phyloP scores from a whole-genome alignment of 2,329 filamentous ascomycete species.

The Aspergillus sp. region DNA sequence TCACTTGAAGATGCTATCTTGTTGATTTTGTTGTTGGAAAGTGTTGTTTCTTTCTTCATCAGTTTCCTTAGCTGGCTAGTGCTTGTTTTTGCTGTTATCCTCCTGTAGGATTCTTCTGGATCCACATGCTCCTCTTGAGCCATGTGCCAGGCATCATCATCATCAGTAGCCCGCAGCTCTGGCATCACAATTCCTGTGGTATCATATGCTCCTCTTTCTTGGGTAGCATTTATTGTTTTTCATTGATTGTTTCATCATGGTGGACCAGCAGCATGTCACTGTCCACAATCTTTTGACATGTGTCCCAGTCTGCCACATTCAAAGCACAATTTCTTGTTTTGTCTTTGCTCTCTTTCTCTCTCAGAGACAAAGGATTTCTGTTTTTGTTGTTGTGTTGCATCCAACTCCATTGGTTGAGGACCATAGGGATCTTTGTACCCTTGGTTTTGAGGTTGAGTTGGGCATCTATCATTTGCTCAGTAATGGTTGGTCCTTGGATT shows the following conservation, averaged over 20 bases:
- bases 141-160: background rate
- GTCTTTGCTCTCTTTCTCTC: background rate
- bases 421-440: conserved; percentile 1
- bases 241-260: background rate
- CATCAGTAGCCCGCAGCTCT: background rate
- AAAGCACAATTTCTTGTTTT: conserved; percentile 1
- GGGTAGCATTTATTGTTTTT: conserved; percentile 1
- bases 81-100: background rate
- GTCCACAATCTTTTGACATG: background rate
- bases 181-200: background rate
- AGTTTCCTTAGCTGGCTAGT: too few relatives aligned
- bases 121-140: background rate
- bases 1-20: background rate
- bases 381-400: background rate
- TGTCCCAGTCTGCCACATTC: conserved; percentile 2
- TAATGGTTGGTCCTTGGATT: background rate
- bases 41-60: too few relatives aligned
- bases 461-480: background rate
- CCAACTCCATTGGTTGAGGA: conserved; percentile 2
- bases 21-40: background rate
- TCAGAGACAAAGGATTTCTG: background rate
- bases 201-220: background rate
- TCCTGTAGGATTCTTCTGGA: too few relatives aligned
- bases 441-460: background rate
- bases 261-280: background rate